Base-by-base conservation (phyloP, 1,284 basidiomycete species). In the Thelephora terrestris region DNA sequence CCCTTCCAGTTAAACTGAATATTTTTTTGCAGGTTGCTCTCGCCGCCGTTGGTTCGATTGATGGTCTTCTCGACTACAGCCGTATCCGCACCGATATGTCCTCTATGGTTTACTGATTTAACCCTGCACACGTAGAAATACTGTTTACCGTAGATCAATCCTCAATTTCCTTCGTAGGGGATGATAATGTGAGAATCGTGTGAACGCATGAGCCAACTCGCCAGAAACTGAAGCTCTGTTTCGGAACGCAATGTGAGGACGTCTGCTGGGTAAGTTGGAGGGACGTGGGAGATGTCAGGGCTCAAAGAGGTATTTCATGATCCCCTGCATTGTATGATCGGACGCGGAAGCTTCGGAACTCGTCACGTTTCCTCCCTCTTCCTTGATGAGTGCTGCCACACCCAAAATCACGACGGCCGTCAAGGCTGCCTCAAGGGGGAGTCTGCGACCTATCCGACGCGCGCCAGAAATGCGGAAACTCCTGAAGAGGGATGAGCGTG, bases 61-160 rank as follows among this genome's bases (percentile, higher is more conserved):
- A 98, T 61, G 93, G 94, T 64, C 75, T 98, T 43, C 69, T 88
- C 45, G 86, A 89, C 63, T 89, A 89, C 71, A 87, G 82, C 71
- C 82, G 85, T 62, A 76, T 89, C 60, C 82, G 86, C 52, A 65
- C 78, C 32, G 86, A 89, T 59, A 89, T 81, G 81, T 87, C 86
- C 38, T 87, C 85, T 32, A 69, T 90, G 74, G 57, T 78, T 52
- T 84, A 81, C 67, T 90, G 78, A 72, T 32, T 32, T 32, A 12
- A 32, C 12, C 29, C 29, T 14, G 7, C 29, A 32, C 14, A 32
- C 29, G 29, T 32, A 32, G 29, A 32, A 32, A 7, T 10, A 6
- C 29, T 27, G 25, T 27, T 32, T 32, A 32, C 29, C 7, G 29
- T 32, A 32, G 29, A 32, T 12, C 29, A 32, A 10, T 12, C 29